Conservation (phyloP, 164 flowering plant species). For the Kingdonia uniflora region DNA sequence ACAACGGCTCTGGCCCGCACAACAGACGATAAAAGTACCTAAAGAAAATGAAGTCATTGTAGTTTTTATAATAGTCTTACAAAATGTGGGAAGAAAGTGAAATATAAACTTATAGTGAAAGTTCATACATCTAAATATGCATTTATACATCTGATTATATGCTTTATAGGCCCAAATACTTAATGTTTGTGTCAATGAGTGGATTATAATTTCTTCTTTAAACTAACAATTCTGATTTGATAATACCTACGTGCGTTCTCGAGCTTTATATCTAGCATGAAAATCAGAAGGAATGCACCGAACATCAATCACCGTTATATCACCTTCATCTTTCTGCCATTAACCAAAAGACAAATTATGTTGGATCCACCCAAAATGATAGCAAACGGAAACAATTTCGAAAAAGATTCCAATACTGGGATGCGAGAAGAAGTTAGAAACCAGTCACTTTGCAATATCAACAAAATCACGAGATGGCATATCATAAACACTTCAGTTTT, state of each 20-base stretch:
- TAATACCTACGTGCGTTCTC: conserved; percentile 87
- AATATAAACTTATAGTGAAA: too few relatives aligned
- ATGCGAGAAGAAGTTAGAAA: too few relatives aligned
- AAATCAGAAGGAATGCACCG: conserved; percentile 65
- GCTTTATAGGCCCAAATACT: neutral
- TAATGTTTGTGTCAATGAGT: too few relatives aligned
- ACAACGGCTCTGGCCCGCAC: conserved; percentile 68
- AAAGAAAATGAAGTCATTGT: conserved; percentile 2
- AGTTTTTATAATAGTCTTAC: too few relatives aligned
- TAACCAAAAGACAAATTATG: conserved; percentile 8
- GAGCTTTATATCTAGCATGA: conserved; percentile 88
- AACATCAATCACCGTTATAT: conserved; percentile 70
- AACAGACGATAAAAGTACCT: conserved; percentile 86
- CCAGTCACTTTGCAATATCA: too few relatives aligned
- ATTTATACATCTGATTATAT: neutral
- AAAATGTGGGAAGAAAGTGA: too few relatives aligned
- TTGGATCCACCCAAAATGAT: neutral
- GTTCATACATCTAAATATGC: too few relatives aligned
- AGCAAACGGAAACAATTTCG: too few relatives aligned
- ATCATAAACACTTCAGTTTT: too few relatives aligned
- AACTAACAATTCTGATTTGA: neutral
- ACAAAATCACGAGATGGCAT: too few relatives aligned
- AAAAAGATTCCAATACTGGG: too few relatives aligned
- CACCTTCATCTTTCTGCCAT: conserved; percentile 75
- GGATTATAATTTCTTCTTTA: too few relatives aligned